phyloP scores from a whole-genome alignment of 805 yeast species.

The Priceomyces fermenticarens region DNA sequence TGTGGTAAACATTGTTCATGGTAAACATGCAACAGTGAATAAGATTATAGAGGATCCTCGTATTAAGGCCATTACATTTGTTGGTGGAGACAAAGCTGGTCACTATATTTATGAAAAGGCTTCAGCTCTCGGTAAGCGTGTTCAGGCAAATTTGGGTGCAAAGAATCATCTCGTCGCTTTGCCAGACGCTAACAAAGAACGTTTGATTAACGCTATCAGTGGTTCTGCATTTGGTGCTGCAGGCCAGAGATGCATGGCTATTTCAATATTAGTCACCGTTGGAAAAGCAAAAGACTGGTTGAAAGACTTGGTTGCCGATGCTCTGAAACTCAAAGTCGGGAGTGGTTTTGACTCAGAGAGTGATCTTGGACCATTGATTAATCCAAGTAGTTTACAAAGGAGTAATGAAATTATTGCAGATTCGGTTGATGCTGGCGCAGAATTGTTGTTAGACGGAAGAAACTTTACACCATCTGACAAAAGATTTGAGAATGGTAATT shows the following conservation, averaged over 20 bases:
- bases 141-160: conserved; percentile 76
- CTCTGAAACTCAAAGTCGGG: conserved; percentile 54
- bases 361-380: conserved; percentile 72
- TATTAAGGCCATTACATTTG: conserved; percentile 74
- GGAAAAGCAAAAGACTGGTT: conserved; percentile 66
- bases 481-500: conserved; percentile 53
- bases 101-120: conserved; percentile 67
- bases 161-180: conserved; percentile 72
- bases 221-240: conserved; percentile 85
- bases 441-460: conserved; percentile 63
- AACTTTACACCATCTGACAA: conserved; percentile 37
- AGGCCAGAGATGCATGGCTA: conserved; percentile 82
- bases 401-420: conserved; percentile 56
- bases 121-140: conserved; percentile 66
- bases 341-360: conserved; percentile 64
- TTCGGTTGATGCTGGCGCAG: conserved; percentile 59
- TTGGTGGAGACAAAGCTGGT: conserved; percentile 79
- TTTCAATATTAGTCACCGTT: conserved; percentile 69
- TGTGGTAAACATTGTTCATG: conserved; percentile 69
- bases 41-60: conserved; percentile 68
- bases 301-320: conserved; percentile 54
- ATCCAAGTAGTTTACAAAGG: conserved; percentile 54
- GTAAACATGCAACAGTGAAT: conserved; percentile 69
- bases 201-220: conserved; percentile 60
- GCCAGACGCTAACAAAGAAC: conserved; percentile 68